These are phyloP conservation scores for Xylaria longipes DNA, from an alignment of 495 filamentous ascomycete species.

Conservation along the genomic window DNA sequence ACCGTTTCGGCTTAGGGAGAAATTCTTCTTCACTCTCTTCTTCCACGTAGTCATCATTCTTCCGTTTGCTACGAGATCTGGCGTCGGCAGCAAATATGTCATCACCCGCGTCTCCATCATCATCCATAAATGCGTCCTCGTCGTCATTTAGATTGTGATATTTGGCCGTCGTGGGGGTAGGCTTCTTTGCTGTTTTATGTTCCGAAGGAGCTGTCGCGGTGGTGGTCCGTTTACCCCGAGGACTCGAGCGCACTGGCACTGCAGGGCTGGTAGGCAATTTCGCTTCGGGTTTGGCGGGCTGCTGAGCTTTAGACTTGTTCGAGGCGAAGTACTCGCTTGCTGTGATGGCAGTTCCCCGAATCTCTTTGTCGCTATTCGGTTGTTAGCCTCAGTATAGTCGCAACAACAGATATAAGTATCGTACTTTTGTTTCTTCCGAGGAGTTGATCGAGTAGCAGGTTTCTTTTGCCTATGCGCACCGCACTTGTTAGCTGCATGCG, in stretches of 20 bases:
- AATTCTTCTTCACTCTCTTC: slow-evolving; percentile 65
- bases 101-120: slow-evolving; percentile 70
- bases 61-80: slow-evolving; percentile 61
- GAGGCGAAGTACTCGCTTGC: slow-evolving; percentile 58
- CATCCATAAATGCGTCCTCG: slow-evolving; percentile 61
- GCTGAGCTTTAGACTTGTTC: slow-evolving; percentile 46
- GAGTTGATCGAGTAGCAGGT: slow-evolving; percentile 42
- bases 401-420: not conserved
- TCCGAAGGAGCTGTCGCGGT: slow-evolving; percentile 35
- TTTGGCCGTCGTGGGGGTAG: slow-evolving; percentile 38
- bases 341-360: slow-evolving; percentile 53
- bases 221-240: slow-evolving; percentile 44
- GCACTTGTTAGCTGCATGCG: slow-evolving; percentile 18
- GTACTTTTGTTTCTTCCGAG: slow-evolving; percentile 49
- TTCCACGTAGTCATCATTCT: slow-evolving; percentile 72
- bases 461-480: slow-evolving; percentile 42
- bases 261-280: slow-evolving; percentile 40
- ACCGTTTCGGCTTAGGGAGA: slow-evolving; percentile 55
- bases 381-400: not conserved
- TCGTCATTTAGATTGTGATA: slow-evolving; percentile 47
- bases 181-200: slow-evolving; percentile 41
- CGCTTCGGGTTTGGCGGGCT: slow-evolving; percentile 43
- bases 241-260: slow-evolving; percentile 46
- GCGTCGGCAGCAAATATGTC: slow-evolving; percentile 75
- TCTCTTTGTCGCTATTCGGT: slow-evolving; percentile 36